Evolutionary conservation across 78 protist genomes (phyloP).

Genomic region (Capsaspora owczarzaki): DNA sequence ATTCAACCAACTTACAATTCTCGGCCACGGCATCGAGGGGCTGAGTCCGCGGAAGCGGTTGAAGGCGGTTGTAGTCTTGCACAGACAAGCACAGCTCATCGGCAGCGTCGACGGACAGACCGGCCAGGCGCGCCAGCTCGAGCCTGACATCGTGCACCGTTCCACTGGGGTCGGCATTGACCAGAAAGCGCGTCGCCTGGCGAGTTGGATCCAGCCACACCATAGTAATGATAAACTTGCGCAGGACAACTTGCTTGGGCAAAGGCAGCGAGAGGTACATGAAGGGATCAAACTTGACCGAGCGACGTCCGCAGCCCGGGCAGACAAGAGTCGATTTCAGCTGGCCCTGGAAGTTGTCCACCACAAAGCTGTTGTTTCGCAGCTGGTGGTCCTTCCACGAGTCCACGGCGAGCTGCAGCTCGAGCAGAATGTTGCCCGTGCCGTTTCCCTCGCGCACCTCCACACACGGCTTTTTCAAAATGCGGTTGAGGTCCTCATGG

Average conservation of each 20-base stretch:
- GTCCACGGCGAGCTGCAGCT: neutral
- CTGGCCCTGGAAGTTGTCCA: conserved; percentile 55
- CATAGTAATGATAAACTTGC: neutral
- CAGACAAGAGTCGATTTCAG: conserved; percentile 53
- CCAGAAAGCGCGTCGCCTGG: neutral
- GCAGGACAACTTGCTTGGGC: conserved; percentile 27
- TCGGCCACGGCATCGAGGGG: too few relatives aligned
- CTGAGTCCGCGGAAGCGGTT: too few relatives aligned
- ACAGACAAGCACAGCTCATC: too few relatives aligned
- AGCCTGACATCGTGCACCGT: too few relatives aligned
- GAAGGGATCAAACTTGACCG: conserved; percentile 65
- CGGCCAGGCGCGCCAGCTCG: too few relatives aligned
- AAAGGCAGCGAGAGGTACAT: conserved; percentile 73
- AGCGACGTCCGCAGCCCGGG: conserved; percentile 20
- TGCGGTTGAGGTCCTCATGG: conserved; percentile 80
- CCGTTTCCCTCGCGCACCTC: neutral
- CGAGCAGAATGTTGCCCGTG: neutral
- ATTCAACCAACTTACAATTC: too few relatives aligned
- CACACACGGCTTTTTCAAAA: conserved; percentile 29
- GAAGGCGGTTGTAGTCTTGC: too few relatives aligned
- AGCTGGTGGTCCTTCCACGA: neutral
- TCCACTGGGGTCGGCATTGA: too few relatives aligned
- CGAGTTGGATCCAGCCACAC: neutral
- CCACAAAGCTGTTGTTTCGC: neutral
- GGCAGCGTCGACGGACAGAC: too few relatives aligned